Evolutionary conservation across 345 rosid species (phyloP), one percentile per base, ranked within the genome.

Genomic region (Garcia nutans): DNA sequence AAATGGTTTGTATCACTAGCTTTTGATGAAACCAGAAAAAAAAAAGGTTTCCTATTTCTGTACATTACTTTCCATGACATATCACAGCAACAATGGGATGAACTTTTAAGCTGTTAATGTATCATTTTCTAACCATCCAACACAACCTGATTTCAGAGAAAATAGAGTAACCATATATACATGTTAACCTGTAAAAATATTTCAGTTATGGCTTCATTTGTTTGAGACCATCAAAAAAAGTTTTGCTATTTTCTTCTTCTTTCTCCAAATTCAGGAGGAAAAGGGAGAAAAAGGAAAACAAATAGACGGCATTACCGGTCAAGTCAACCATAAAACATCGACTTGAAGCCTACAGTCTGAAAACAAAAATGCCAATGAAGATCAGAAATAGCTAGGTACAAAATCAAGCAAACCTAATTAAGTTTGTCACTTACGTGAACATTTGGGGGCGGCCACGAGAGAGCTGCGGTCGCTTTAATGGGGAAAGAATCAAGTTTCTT

Each of bases 381-480:
- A 5, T 4, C 45, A 33, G 70, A 8, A 45, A 47, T 16, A 16
- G 59, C 8, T 50, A 16, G 59, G 16, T 50, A 26, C 17, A 9
- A 9, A 9, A 5, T 24, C 17, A 49, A 16, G 10, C 10, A 50
- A 69, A 45, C 23, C 49, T 62, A 54, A 54, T 23, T 23, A 16
- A 11, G 10, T 69, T 23, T 54, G 42, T 33, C 20, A 74, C 88
- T 96, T 87, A 93, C 92, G 90, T 87, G 84, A 96, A 96, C 79
- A 90, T 79, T 52, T 88, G 90, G 77, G 84, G 80, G 73, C 90
- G 92, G 66, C 78, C 81, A 28, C 96, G 97, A 75, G 96, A 91
- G 65, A 90, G 90, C 86, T 92, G 99, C 75, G 97, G 93, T 69
- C 98, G 90, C 82, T 92, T 93, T 70, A 96, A 89, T 8, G 98